Percentiles rank a stretch among this genome's conserved stretches.
These are phyloP conservation scores for Penicillium steckii DNA, from an alignment of 495 filamentous ascomycete species.

Conservation along the genomic window DNA sequence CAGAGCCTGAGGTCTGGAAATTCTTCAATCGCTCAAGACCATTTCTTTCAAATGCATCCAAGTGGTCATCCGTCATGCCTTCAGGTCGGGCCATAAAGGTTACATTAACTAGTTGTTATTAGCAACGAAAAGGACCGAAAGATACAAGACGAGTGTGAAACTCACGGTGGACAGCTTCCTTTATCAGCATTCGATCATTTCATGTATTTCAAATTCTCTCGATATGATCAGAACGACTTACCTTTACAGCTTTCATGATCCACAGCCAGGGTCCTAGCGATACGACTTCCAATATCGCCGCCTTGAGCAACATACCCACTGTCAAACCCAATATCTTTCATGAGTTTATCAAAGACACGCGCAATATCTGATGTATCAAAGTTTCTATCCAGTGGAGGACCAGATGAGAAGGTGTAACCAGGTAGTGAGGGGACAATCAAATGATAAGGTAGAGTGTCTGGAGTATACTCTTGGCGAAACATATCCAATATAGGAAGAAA, in stretches of 20 bases:
- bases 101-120: slow-evolving; percentile 29
- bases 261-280: slow-evolving; percentile 45
- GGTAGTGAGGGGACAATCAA: slow-evolving; percentile 65
- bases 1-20: slow-evolving; percentile 42
- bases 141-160: background rate
- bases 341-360: slow-evolving; percentile 54
- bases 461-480: slow-evolving; percentile 50
- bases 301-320: slow-evolving; percentile 64
- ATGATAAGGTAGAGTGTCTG: slow-evolving; percentile 60
- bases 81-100: slow-evolving; percentile 55
- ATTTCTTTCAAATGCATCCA: slow-evolving; percentile 34
- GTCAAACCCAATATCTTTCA: slow-evolving; percentile 58
- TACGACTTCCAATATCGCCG: slow-evolving; percentile 60
- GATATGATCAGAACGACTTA: slow-evolving; percentile 7
- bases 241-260: slow-evolving; percentile 45
- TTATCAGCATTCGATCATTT: background rate
- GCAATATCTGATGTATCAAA: slow-evolving; percentile 42
- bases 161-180: slow-evolving; percentile 36
- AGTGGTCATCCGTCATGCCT: slow-evolving; percentile 48
- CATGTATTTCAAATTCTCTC: background rate
- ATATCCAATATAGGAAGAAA: slow-evolving; percentile 49
- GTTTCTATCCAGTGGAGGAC: slow-evolving; percentile 48
- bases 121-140: background rate
- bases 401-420: slow-evolving; percentile 59
- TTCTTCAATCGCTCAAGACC: slow-evolving; percentile 28